Base-by-base conservation (phyloP, 805 yeast species). In the Scheffersomyces stipitis region DNA sequence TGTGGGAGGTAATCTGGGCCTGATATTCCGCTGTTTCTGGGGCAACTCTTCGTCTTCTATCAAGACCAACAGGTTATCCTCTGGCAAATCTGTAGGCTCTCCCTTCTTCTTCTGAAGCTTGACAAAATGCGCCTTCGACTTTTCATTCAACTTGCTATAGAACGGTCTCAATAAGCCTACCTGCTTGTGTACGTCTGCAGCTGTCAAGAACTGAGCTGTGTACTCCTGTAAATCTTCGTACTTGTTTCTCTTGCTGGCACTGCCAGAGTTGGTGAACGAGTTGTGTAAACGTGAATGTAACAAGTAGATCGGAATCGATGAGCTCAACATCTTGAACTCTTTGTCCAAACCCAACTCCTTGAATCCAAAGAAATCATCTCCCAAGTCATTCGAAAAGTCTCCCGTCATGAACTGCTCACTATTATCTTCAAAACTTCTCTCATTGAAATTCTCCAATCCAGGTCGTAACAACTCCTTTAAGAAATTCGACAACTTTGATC, bases 281-380 rank as follows among this genome's bases (percentile, higher is more conserved):
- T 74, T 82, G 31, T 81, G 80, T 32, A 86, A 70, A 41, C 83
- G 73, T 6, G 95, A 80, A 48, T 88, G 96, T 26, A 93, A 67
- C 39, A 93, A 67, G 60, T 91, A 96, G 30, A 95, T 69, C 2
- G 99, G 99, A 18, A 93, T 88, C 0, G 96, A 78, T 3, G 90
- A 76, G 18, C 90, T 83, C 33, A 89, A 63, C 56, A 91, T 68
- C 8, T 91, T 90, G 58, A 88, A 84, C 59, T 93, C 99, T 51
- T 83, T 86, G 52, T 91, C 98, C 36, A 93, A 66, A 0, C 99
- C 99, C 32, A 93, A 69, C 47, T 91, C 98, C 55, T 78, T 85
- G 70, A 93, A 95, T 0, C 99, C 99, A 66, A 95, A 95, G 73
- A 90, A 93, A 64, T 93, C 99, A 51, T 91, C 99, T 5, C 98